Evolutionary conservation across 768 basidiomycete genomes (phyloP), one percentile per base, ranked within the genome.

Genomic region (Lentinula aciculospora): DNA sequence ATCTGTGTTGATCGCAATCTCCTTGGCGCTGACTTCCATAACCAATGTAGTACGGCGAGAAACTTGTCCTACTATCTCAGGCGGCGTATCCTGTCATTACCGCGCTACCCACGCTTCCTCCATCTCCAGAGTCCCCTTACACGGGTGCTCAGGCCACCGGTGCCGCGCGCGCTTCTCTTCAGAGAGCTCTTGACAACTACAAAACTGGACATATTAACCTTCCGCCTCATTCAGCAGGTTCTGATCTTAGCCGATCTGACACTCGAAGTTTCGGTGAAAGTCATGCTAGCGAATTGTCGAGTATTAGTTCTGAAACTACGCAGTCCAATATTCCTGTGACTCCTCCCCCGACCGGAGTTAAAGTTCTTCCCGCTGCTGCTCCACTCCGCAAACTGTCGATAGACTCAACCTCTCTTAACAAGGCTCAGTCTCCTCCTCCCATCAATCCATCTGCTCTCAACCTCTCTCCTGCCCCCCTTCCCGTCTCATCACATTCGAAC

Each of bases 231-330:
- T 60, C 69, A 13, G 69, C 74, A 28, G 72, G 75, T 4, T 71
- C 78, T n/a, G 84, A 87, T 66, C 76, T 90, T 39, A 76, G 78
- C 59, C 76, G 85, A 59, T 86, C 86, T 3, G 88, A 93, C 64
- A 89, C 88, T 0, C 81, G 81, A 57, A 91, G 88, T 69, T 94
- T 94, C 66, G 92, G 92, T 19, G 88, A 87, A 70, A 92, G 85
- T 37, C 92, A 94, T 64, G 88, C 87, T 0, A 76, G 72, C 34
- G 92, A 93, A 71, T 76, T 94, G 34, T 79, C 79, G 17, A 77
- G 73, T 62, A 83, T 91, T 53, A 71, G 71, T 49, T 64, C 61
- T 27, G 60, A 64, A 25, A 51, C 62, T 36, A 63, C 61, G 47
- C 71, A 74, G 57, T 71, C 74, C 19, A 68, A 68, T 46, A 66